Percentiles rank a stretch among this genome's conserved stretches.
Conservation (phyloP, 2,329 filamentous ascomycete genomes). For the Cladophialophora yegresii region DNA sequence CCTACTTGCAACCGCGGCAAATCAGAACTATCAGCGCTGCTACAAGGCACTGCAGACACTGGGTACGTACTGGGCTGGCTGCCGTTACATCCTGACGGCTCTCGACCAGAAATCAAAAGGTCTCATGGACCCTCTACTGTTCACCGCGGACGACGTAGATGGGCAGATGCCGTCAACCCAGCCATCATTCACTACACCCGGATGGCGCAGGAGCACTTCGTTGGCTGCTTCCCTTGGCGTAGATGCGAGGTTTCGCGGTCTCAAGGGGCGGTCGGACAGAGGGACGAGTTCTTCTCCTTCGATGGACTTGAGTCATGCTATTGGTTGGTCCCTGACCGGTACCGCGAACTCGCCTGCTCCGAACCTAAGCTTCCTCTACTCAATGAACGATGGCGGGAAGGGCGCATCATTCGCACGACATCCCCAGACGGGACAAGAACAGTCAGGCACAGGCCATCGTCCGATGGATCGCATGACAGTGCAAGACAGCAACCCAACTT, state of each 20-base stretch:
- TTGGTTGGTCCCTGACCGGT: constrained; percentile 85
- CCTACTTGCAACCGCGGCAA: constrained; percentile 75
- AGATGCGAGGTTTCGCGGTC: constrained; percentile 19
- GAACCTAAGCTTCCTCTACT: constrained; percentile 78
- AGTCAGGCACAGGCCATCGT: neutral
- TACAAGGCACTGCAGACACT: constrained; percentile 80
- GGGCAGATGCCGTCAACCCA: constrained; percentile 58
- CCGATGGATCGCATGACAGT: neutral
- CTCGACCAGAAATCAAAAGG: constrained; percentile 86
- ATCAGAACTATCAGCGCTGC: constrained; percentile 83
- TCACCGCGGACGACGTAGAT: constrained; percentile 74
- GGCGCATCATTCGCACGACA: neutral
- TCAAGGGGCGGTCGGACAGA: constrained; percentile 37
- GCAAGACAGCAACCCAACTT: neutral
- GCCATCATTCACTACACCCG: constrained; percentile 54
- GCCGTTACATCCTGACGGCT: constrained; percentile 82
- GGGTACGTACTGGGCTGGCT: constrained; percentile 83
- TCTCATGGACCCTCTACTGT: constrained; percentile 71
- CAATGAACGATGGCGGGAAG: constrained; percentile 40
- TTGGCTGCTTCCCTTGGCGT: constrained; percentile 40
- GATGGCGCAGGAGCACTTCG: constrained; percentile 49
- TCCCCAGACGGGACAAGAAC: neutral
- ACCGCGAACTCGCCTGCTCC: constrained; percentile 83
- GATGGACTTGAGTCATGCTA: constrained; percentile 58
- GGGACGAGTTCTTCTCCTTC: constrained; percentile 47